Evolutionary conservation across 2,329 filamentous ascomycete species (phyloP).

Genomic region (Magnaporthiopsis rhizophila): DNA sequence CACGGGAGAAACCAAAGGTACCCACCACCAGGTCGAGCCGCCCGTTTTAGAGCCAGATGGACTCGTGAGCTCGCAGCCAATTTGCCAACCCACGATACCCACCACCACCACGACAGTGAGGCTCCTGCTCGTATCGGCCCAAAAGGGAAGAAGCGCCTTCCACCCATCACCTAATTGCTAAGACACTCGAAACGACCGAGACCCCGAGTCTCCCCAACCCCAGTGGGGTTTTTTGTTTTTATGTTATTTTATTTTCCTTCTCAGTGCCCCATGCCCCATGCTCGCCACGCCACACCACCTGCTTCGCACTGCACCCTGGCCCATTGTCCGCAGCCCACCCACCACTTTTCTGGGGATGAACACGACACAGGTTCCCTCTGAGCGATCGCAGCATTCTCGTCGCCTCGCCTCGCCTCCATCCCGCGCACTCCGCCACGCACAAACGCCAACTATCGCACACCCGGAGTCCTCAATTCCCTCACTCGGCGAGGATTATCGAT

Average conservation of each 20-base stretch:
- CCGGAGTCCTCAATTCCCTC: background rate
- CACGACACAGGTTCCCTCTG: background rate
- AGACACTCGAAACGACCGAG: background rate
- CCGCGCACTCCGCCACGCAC: background rate
- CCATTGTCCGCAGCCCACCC: background rate
- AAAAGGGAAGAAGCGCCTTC: background rate
- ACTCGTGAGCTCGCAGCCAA: background rate
- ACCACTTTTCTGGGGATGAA: background rate
- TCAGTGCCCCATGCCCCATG: background rate
- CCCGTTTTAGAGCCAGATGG: background rate
- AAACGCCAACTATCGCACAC: background rate
- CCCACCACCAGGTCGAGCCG: background rate
- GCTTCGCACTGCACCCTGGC: background rate
- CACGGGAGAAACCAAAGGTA: background rate
- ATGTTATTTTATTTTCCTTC: background rate
- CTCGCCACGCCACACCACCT: background rate
- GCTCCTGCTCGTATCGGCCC: background rate
- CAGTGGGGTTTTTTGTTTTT: background rate
- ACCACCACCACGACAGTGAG: background rate
- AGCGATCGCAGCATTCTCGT: background rate
- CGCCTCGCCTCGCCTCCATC: background rate
- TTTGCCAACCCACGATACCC: background rate
- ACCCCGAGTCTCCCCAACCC: background rate
- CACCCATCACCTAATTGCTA: background rate
- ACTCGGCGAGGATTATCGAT: background rate